Evolutionary conservation across 2,329 filamentous ascomycete genomes (phyloP).

Genomic region (Pyrenochaeta sp.): DNA sequence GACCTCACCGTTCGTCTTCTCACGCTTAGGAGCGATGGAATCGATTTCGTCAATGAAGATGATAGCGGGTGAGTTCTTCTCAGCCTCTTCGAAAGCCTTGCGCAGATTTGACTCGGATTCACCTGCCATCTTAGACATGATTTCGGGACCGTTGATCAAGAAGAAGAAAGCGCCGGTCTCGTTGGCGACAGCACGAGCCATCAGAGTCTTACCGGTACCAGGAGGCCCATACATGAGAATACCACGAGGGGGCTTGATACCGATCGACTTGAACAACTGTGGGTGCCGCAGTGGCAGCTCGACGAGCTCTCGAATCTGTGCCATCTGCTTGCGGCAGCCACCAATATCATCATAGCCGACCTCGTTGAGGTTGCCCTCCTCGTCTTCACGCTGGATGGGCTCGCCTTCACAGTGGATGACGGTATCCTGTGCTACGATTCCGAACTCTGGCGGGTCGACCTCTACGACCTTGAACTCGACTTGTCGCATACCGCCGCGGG

Average conservation of each 20-base stretch:
- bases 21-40: conserved; percentile 98
- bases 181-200: conserved; percentile 98
- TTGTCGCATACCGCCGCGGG: conserved; percentile 96
- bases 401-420: conserved; percentile 99
- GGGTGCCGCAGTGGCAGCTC: conserved; percentile 96
- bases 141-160: conserved; percentile 98
- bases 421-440: conserved; percentile 97
- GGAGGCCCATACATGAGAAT: conserved; percentile 93
- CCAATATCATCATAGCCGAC: conserved; percentile 99
- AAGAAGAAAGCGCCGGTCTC: conserved; percentile 99
- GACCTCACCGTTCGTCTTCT: conserved; percentile 99
- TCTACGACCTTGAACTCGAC: conserved; percentile 99
- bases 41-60: conserved; percentile 99
- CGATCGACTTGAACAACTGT: conserved; percentile 99
- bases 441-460: conserved; percentile 97
- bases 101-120: conserved; percentile 98
- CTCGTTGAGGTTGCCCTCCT: conserved; percentile 99
- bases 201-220: conserved; percentile 98
- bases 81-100: conserved; percentile 99
- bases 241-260: conserved; percentile 98
- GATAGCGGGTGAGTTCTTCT: conserved; percentile 99
- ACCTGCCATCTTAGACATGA: conserved; percentile 99
- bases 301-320: conserved; percentile 97
- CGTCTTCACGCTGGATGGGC: conserved; percentile 95
- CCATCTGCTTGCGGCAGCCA: conserved; percentile 99